Percentiles rank a stretch among this genome's conserved stretches.
Evolutionary conservation across 2,329 filamentous ascomycete genomes (phyloP).

Genomic region (Monilinia fructicola): DNA sequence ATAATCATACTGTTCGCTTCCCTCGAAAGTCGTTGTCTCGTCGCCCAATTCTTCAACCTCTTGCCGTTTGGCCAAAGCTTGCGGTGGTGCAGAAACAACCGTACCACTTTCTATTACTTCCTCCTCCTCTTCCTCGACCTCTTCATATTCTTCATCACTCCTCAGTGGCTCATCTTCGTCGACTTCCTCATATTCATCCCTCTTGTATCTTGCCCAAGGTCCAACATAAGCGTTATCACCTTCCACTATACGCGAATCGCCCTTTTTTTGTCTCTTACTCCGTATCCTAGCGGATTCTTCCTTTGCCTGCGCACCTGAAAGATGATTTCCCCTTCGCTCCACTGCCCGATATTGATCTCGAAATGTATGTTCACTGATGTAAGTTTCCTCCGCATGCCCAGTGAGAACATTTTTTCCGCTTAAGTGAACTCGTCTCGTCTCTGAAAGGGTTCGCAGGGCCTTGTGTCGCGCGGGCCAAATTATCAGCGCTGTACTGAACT

Average conservation of each 20-base stretch:
- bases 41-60: constrained; percentile 59
- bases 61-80: constrained; percentile 56
- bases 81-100: constrained; percentile 55
- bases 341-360: constrained; percentile 82
- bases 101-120: constrained; percentile 65
- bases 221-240: constrained; percentile 88
- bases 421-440: constrained; percentile 58
- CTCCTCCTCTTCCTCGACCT: constrained; percentile 71
- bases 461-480: constrained; percentile 62
- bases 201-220: constrained; percentile 85
- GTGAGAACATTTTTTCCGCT: constrained; percentile 81
- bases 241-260: constrained; percentile 78
- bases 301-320: constrained; percentile 60
- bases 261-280: constrained; percentile 79
- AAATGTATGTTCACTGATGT: constrained; percentile 88
- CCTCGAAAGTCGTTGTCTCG: constrained; percentile 88
- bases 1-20: constrained; percentile 81
- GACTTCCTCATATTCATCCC: constrained; percentile 71
- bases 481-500: constrained; percentile 67
- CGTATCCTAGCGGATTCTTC: constrained; percentile 67
- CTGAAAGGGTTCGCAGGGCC: constrained; percentile 77
- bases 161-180: constrained; percentile 71
- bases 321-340: constrained; percentile 61
- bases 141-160: constrained; percentile 76
- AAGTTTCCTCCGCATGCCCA: constrained; percentile 83